Base-by-base conservation (phyloP, 2,329 filamentous ascomycete genomes). In the Hymenoscyphus scutula region DNA sequence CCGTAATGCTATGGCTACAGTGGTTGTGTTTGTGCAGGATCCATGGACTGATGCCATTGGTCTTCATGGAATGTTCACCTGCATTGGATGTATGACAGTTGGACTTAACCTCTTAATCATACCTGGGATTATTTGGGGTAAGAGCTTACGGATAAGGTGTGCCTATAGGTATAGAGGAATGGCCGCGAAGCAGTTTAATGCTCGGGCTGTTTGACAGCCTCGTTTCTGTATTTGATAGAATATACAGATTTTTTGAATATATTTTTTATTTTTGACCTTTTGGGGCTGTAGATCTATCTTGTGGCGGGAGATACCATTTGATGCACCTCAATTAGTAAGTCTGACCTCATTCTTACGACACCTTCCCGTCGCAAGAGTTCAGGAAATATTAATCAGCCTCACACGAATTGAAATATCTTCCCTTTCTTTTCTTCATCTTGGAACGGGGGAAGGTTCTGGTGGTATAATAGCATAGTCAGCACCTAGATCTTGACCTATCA, bases 21-120 rank as follows among this genome's bases (percentile, higher is more conserved):
- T 76, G 10, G 76, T 82, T 38, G 75, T 81, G 17, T 82, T 82
- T 64, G 76, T 76, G 0, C 71, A 80, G 30, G 72, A 75, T 0
- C 76, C 77, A 1, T 81, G 79, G 64, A 54, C 60, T 6, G 17
- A 41, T 5, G 56, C 25, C 4, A 25, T 62, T 38, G 64, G 64
- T 76, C 73, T 75, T 4, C 69, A 71, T 17, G 77, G 78, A 63
- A 75, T 79, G n/a, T 78, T 78, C 64, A 75, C 78, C 17, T 38
- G 53, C 15, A n/a, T 45, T 13, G 38, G 29, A 19, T 55, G 54
- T 19, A 34, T 60, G 2, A 38, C 54, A 11, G 15, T 60, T 23
- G 37, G 34, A 8, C 19, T 63, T 2, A 58, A 57, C 38, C n/a
- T 58, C 7, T 19, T 63, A 3, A 45, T 54, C 23, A 58, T 63